Percentiles rank a stretch among this genome's conserved stretches.
These are phyloP conservation scores for Talaromyces sp. DNA, from an alignment of 2,329 filamentous ascomycete species.

Conservation along the genomic window DNA sequence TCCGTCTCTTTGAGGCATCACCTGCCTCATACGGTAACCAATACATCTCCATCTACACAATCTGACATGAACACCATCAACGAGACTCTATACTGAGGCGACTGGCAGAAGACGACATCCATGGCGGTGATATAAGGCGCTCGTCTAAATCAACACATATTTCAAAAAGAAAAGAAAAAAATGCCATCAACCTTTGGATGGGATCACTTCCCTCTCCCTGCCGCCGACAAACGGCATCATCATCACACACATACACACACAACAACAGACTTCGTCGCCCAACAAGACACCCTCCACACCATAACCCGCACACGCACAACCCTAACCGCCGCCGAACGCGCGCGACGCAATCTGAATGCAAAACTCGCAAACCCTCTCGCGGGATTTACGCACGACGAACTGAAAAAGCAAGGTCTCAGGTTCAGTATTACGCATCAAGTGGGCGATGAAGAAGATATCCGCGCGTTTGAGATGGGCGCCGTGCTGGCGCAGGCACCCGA, in stretches of 20 bases:
- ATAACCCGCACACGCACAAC: slow-evolving; percentile 22
- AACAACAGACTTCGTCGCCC: slow-evolving; percentile 14
- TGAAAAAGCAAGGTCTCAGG: slow-evolving; percentile 57
- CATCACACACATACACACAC: background rate
- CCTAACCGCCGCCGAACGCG: slow-evolving; percentile 40
- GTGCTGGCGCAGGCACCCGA: slow-evolving; percentile 57
- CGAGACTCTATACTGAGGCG: background rate
- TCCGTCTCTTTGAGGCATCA: background rate
- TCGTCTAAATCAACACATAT: background rate
- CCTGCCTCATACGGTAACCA: background rate
- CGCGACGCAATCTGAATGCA: slow-evolving; percentile 45
- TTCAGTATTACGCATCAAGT: slow-evolving; percentile 59
- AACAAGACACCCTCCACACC: slow-evolving; percentile 21
- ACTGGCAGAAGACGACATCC: background rate
- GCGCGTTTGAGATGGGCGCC: slow-evolving; percentile 61
- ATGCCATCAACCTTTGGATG: slow-evolving; percentile 7
- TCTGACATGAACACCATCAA: background rate
- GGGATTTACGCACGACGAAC: slow-evolving; percentile 50
- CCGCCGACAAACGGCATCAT: background rate
- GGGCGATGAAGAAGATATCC: slow-evolving; percentile 55
- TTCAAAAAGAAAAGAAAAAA: background rate
- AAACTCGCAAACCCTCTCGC: slow-evolving; percentile 56
- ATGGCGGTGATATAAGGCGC: slow-evolving; percentile 1
- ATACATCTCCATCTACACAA: background rate
- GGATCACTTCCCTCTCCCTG: slow-evolving; percentile 3